phyloP scores from a whole-genome alignment of 768 basidiomycete species.

The Chalciporus sphaerocephalus region DNA sequence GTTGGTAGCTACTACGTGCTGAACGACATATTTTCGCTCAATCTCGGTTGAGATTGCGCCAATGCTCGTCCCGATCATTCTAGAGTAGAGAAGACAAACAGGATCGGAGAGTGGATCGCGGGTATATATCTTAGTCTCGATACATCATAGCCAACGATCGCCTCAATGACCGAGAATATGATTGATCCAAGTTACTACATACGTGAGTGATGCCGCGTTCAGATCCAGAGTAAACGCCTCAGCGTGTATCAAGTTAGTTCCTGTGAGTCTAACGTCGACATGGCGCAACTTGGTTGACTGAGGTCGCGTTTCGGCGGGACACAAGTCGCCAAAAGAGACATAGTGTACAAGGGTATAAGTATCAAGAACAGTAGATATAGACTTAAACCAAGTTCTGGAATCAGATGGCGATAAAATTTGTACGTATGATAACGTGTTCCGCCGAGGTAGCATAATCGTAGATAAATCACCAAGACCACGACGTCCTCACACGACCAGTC shows the following conservation, averaged over 20 bases:
- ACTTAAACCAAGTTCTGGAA: not conserved
- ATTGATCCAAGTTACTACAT: too few relatives aligned
- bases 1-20: conserved; percentile 77
- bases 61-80: not conserved
- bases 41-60: conserved; percentile 45
- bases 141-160: not conserved
- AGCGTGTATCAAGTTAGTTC: too few relatives aligned
- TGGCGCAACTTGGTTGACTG: too few relatives aligned
- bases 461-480: conserved; percentile 16
- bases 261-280: too few relatives aligned
- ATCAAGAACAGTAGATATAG: not conserved
- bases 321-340: not conserved
- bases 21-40: conserved; percentile 93
- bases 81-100: conserved; percentile 12
- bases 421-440: not conserved
- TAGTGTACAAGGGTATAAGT: not conserved
- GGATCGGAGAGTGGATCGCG: conserved; percentile 12
- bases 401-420: not conserved
- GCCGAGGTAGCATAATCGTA: not conserved
- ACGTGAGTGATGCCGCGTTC: not conserved
- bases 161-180: not conserved
- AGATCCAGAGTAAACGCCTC: not conserved
- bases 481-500: conserved; percentile 4
- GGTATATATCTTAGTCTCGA: conserved; percentile 13
- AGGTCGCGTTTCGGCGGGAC: too few relatives aligned